Conservation (phyloP, 345 rosid species). For the Physaria fendleri region DNA sequence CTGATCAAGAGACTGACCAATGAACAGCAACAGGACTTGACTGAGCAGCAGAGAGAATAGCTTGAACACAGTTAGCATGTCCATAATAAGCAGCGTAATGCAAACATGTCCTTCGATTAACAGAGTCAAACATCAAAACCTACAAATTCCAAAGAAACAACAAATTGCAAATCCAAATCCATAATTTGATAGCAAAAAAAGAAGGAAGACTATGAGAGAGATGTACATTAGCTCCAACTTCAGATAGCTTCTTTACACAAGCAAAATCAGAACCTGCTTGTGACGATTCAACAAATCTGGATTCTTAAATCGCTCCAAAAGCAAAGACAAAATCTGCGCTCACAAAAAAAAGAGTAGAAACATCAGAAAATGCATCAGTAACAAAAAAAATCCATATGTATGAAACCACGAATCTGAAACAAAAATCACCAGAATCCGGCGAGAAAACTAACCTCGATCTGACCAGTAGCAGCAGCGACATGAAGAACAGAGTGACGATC, state of each 20-base stretch:
- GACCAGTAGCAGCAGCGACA: constrained; percentile 94
- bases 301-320: constrained; percentile 63
- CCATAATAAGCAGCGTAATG: constrained; percentile 95
- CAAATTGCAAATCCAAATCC: neutral
- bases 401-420: neutral
- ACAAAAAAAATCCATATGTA: neutral
- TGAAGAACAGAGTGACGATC: constrained; percentile 89
- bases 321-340: constrained; percentile 71
- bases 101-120: constrained; percentile 83
- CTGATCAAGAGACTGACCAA: constrained; percentile 40
- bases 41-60: constrained; percentile 72
- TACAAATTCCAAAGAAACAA: constrained; percentile 25
- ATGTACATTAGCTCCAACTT: constrained; percentile 93
- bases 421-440: neutral
- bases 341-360: constrained; percentile 16
- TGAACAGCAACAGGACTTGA: constrained; percentile 77
- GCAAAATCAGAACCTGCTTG: constrained; percentile 60
- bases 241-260: constrained; percentile 77
- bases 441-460: constrained; percentile 70
- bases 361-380: constrained; percentile 6
- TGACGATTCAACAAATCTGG: constrained; percentile 83
- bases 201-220: neutral
- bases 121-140: constrained; percentile 92
- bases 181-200: neutral
- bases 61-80: constrained; percentile 70